Evolutionary conservation across 305 asterid species (phyloP).

Genomic region (Andrographis paniculata): DNA sequence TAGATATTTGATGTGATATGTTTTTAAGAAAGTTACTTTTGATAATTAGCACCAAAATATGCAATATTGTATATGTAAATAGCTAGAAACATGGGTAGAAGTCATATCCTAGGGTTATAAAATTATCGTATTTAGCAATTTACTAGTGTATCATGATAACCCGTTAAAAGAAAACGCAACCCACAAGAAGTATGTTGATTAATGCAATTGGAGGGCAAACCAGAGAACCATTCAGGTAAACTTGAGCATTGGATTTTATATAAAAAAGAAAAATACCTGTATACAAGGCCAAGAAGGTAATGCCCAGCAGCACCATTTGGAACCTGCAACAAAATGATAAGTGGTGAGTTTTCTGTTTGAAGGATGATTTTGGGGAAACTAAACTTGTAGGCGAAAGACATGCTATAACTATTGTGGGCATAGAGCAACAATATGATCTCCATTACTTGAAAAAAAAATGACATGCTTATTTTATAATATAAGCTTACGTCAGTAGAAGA

Average conservation of each 20-base stretch:
- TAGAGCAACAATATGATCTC: neutral
- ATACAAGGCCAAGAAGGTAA: slow-evolving; percentile 93
- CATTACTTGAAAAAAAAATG: neutral
- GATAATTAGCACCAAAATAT: too few relatives aligned
- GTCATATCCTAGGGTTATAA: too few relatives aligned
- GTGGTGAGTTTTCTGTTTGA: neutral
- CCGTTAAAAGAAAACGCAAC: too few relatives aligned
- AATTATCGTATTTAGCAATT: too few relatives aligned
- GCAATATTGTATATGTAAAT: too few relatives aligned
- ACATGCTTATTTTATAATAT: neutral
- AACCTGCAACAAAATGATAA: slow-evolving; percentile 35
- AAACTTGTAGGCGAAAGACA: neutral
- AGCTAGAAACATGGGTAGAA: too few relatives aligned
- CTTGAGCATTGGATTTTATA: slow-evolving; percentile 7
- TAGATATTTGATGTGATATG: too few relatives aligned
- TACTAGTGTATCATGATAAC: too few relatives aligned
- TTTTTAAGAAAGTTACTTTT: too few relatives aligned
- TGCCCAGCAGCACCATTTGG: slow-evolving; percentile 99
- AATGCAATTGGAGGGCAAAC: neutral
- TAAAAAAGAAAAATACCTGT: slow-evolving; percentile 50
- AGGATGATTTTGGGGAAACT: neutral
- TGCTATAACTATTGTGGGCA: neutral
- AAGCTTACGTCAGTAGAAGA: slow-evolving; percentile 62
- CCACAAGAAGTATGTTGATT: too few relatives aligned
- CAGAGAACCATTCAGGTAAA: neutral